A percentile compares a stretch with the other conserved stretches of the same genome.
These are phyloP conservation scores for Colletotrichum gloeosporioides DNA, from an alignment of 2,329 filamentous ascomycete species.

Conservation along the genomic window DNA sequence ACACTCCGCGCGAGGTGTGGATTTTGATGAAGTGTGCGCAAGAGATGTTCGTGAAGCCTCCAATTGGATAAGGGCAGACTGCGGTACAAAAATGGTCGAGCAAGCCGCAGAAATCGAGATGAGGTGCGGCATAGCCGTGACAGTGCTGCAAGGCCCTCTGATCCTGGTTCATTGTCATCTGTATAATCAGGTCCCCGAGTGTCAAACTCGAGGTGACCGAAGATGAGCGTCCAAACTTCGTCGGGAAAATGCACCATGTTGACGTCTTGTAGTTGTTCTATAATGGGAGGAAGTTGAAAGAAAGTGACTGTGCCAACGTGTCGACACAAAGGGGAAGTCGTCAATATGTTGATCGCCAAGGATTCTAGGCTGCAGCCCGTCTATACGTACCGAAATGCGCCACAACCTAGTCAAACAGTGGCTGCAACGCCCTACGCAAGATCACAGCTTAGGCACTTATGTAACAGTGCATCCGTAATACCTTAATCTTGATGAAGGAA, in stretches of 20 bases:
- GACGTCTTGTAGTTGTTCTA: background rate
- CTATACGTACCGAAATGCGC: background rate
- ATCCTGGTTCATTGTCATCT: background rate
- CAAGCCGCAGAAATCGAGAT: background rate
- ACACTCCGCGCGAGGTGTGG: background rate
- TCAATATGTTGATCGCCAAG: background rate
- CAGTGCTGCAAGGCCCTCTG: background rate
- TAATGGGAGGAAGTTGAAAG: fast-evolving
- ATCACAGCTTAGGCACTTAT: background rate
- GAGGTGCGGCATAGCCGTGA: background rate
- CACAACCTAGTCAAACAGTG: background rate
- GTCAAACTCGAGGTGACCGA: background rate
- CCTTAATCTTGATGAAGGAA: background rate
- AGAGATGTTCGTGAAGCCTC: background rate
- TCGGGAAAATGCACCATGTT: background rate
- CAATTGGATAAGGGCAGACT: background rate
- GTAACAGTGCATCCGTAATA: background rate
- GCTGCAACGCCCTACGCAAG: background rate
- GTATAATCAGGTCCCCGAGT: background rate
- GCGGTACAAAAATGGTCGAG: background rate
- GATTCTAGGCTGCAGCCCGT: background rate
- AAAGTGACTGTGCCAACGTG: background rate
- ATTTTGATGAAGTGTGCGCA: background rate
- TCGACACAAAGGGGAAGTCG: background rate
- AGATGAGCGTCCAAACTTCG: background rate